Conservation (phyloP, 2,329 filamentous ascomycete species). For the Monilinia vaccinii-corymbosi region DNA sequence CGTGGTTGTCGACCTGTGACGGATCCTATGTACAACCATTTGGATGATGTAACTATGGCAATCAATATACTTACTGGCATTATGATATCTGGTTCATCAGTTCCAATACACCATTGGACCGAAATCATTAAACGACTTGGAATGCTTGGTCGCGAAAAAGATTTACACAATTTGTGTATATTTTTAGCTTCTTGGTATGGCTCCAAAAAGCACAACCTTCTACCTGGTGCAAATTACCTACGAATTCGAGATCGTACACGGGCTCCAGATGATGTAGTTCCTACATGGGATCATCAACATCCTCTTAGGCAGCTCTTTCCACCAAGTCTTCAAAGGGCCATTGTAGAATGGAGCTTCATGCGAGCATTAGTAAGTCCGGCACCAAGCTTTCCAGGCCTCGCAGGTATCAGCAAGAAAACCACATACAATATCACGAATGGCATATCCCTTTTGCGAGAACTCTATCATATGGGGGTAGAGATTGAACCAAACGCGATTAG, state of each 20-base stretch:
- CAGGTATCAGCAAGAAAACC: neutral
- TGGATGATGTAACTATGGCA: conserved; percentile 30
- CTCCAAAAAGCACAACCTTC: neutral
- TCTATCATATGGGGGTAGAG: conserved; percentile 17
- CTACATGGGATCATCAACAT: conserved; percentile 22
- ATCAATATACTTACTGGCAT: conserved; percentile 40
- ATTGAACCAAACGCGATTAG: conserved; percentile 14
- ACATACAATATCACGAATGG: conserved; percentile 18
- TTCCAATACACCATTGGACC: conserved; percentile 40
- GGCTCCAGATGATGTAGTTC: conserved; percentile 12
- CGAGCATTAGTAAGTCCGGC: conserved; percentile 11
- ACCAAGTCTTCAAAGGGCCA: conserved; percentile 35
- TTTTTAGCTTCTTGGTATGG: conserved; percentile 36
- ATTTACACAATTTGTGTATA: conserved; percentile 43
- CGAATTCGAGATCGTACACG: conserved; percentile 11
- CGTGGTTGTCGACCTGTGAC: conserved; percentile 17
- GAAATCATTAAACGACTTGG: conserved; percentile 52
- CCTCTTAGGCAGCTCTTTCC: conserved; percentile 36
- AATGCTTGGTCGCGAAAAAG: conserved; percentile 42
- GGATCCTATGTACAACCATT: neutral
- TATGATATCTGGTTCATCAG: conserved; percentile 35
- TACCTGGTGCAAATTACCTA: neutral
- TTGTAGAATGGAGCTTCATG: conserved; percentile 42
- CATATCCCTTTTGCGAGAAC: conserved; percentile 21
- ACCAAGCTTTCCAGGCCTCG: neutral